These are phyloP conservation scores for Kwoniella heveanensis DNA, from an alignment of 768 basidiomycete genomes.

Conservation along the genomic window DNA sequence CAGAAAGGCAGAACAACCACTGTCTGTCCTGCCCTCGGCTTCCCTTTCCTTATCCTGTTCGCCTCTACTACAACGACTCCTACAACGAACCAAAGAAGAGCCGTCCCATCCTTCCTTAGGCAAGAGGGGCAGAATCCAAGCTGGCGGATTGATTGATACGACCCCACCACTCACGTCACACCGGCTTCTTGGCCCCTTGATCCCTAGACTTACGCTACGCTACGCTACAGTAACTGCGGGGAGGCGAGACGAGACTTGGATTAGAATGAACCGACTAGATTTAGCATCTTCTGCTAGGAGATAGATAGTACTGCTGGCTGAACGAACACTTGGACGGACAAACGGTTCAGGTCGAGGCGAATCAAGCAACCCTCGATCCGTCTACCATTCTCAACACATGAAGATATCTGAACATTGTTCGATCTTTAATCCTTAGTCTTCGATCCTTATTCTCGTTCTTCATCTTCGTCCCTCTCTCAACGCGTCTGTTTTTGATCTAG, in stretches of 20 bases:
- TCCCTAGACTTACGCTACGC: too few relatives aligned
- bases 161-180: background rate
- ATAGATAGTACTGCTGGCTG: too few relatives aligned
- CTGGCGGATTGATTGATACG: background rate
- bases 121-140: too few relatives aligned
- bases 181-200: background rate
- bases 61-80: background rate
- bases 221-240: background rate
- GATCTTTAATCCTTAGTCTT: background rate
- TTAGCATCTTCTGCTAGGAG: too few relatives aligned
- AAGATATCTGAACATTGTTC: background rate
- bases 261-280: too few relatives aligned
- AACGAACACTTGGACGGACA: too few relatives aligned
- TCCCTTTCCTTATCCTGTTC: background rate
- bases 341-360: too few relatives aligned
- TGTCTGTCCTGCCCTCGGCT: background rate
- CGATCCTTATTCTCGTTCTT: background rate
- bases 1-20: background rate
- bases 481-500: constrained; percentile 1
- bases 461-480: background rate
- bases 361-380: too few relatives aligned
- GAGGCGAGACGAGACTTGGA: too few relatives aligned
- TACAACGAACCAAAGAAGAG: background rate
- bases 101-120: background rate
- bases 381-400: too few relatives aligned